Base-by-base conservation (phyloP, 345 rosid genomes). In the Corchorus capsularis region DNA sequence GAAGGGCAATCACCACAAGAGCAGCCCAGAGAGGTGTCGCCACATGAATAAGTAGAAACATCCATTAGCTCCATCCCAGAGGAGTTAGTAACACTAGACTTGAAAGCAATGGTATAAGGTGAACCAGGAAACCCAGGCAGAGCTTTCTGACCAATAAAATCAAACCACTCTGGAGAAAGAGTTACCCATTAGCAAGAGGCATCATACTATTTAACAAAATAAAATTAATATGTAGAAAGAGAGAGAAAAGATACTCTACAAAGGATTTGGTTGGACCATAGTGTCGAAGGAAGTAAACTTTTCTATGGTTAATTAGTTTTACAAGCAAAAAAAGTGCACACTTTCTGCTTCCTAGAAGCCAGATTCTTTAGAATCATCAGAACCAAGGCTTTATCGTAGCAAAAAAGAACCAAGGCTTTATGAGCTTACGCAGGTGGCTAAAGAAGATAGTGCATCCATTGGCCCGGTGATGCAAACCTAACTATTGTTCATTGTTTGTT, bases 1-100 rank as follows among this genome's bases (percentile, higher is more conserved):
- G 83, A 85, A 74, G 96, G 97, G 78, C 99, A 96, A 79, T 96
- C 99, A 64, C 99, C 99, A 67, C 98, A 96, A 83, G 99, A 96
- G 80, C 99, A 96, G 56, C 99, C 98, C 72, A 96, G 86, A 6
- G 96, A 89, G 67, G 87, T 82, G 82, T 93, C 99, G 35, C 89
- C 94, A 72, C 99, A 96, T 69, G 97, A 87, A 85, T 89, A 93
- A 27, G 84, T 72, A 74, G 99, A 88, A n/a, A 88, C 79, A 73
- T 93, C 91, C 99, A 93, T 96, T 13, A 89, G 89, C 83, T 77
- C 80, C 93, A 92, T 87, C 78, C 86, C 89, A 66, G 93, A 85
- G 67, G 88, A 84, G 53, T 80, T 85, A 15, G 89, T 82, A 75
- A 82, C 83, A 56, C 72, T 81, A 50, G 91, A 63, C 86, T 84